These are phyloP conservation scores for Blastocystis sp. DNA, from an alignment of 352 stramenopile genomes.

Conservation along the genomic window DNA sequence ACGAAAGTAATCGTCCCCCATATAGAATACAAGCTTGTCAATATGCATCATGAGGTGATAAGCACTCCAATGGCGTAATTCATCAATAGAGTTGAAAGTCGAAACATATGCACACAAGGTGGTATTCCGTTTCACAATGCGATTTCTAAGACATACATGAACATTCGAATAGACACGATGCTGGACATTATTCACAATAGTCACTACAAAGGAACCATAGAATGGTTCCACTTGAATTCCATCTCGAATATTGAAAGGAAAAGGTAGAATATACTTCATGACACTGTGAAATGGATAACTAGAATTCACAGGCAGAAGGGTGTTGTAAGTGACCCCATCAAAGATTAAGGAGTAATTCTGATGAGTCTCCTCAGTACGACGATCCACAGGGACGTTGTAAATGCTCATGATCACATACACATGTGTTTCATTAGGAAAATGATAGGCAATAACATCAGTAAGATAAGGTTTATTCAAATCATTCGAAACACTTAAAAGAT, in stretches of 20 bases:
- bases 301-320: background rate
- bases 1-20: background rate
- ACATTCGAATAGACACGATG: background rate
- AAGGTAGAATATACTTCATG: background rate
- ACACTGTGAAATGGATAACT: background rate
- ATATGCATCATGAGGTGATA: background rate
- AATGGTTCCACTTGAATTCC: background rate
- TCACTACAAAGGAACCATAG: background rate
- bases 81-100: background rate
- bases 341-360: background rate
- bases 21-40: background rate
- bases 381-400: background rate
- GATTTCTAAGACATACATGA: background rate
- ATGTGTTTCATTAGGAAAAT: background rate
- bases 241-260: background rate
- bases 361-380: background rate
- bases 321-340: background rate
- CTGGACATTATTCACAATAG: background rate
- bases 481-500: background rate
- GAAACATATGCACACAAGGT: background rate
- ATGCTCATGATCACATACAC: constrained; percentile 19
- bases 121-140: background rate
- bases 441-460: background rate
- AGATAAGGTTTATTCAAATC: constrained; percentile 8
- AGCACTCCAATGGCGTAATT: constrained; percentile 3